Evolutionary conservation across 163 green algal species (phyloP), one percentile per base, ranked within the genome.

Genomic region (Scenedesmus sp.): DNA sequence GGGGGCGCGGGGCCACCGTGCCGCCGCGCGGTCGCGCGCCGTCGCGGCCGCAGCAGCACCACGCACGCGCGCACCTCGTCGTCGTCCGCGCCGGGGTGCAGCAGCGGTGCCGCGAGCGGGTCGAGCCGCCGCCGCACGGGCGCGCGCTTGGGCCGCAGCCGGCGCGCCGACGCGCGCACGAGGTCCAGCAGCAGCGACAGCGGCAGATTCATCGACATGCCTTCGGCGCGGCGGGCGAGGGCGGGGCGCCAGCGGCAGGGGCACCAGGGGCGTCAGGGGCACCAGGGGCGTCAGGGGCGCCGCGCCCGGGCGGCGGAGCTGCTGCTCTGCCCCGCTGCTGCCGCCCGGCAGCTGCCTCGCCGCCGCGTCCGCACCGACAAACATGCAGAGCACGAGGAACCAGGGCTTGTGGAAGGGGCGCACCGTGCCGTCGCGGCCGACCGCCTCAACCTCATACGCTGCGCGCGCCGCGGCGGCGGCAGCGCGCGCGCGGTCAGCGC

Each of bases 371-470:
- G 71, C 47, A 81, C 73, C 73, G 3, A 60, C 33, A 33, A 81
- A 81, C 73, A 81, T 81, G 34, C 73, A 31, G 33, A 81, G 47
- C 29, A 81, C 73, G 14, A 81, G 24, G 62, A 74, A 81, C 60
- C 48, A 75, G 24, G 74, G 74, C 62, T 81, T 81, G 5, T 60
- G 2, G 22, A 81, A 81, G 3, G 62, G 47, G 14, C 42, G 50
- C 13, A 28, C 20, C 6, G 15, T 34, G 33, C 74, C 74, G 54
- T 81, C 74, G 29, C 62, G 24, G 15, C 74, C 74, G 26, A 67
- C 64, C 15, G 74, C 62, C 24, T 75, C 48, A 0, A 73, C 18
- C 24, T 81, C 45, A 45, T 69, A 81, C 1, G 74, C 74, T 81
- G 74, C 53, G 53, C 4, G 53, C 53, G n/a, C 10, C 39, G 39